phyloP scores from a whole-genome alignment of 2,329 filamentous ascomycete genomes.

The Arthrobotrys iridis region DNA sequence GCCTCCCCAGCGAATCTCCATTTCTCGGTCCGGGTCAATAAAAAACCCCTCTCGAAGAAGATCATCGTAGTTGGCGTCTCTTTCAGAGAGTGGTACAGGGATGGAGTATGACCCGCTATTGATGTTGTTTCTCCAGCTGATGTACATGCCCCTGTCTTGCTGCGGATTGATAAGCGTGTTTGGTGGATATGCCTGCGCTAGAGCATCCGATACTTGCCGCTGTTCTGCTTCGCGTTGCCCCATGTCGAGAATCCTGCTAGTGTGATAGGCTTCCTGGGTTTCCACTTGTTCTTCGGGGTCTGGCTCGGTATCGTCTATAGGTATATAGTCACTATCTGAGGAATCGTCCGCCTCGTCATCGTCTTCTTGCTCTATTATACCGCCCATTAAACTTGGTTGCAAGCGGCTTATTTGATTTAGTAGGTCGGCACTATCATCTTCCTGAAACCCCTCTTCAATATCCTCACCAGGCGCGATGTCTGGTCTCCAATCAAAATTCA shows the following conservation, averaged over 20 bases:
- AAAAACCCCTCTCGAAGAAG: background rate
- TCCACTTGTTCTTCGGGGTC: background rate
- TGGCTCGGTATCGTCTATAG: too few relatives aligned
- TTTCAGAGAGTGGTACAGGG: background rate
- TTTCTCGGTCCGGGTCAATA: background rate
- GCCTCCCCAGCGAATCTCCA: background rate
- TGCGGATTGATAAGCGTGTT: too few relatives aligned
- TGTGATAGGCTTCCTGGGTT: background rate
- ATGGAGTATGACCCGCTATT: background rate
- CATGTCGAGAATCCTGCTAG: background rate
- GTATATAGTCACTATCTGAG: too few relatives aligned
- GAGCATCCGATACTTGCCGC: background rate
- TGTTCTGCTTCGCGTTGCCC: background rate
- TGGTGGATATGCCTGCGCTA: background rate
- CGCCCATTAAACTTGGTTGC: too few relatives aligned
- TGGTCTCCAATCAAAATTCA: too few relatives aligned
- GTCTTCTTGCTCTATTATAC: background rate
- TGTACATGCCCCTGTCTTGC: too few relatives aligned
- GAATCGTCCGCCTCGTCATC: too few relatives aligned
- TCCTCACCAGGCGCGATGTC: too few relatives aligned
- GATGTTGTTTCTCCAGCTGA: background rate
- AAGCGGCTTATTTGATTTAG: too few relatives aligned
- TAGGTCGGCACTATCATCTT: too few relatives aligned
- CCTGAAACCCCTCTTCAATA: too few relatives aligned
- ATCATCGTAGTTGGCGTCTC: background rate